Conservation (phyloP, 2,329 filamentous ascomycete genomes). For the Blastomyces gilchristii region DNA sequence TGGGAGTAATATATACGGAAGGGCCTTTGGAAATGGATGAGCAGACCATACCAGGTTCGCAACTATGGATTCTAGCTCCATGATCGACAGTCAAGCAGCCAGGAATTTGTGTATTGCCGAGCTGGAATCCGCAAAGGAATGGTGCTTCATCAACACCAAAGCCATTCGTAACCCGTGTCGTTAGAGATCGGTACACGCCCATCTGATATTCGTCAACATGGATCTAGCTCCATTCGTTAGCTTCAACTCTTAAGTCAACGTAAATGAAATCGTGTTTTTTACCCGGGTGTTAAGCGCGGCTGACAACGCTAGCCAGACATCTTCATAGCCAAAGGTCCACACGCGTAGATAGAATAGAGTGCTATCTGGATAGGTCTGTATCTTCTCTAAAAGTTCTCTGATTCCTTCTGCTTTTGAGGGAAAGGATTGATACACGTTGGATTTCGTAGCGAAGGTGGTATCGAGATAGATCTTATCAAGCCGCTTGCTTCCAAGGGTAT, state of each 20-base stretch:
- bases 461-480: slow-evolving; percentile 83
- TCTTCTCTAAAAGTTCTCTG: slow-evolving; percentile 58
- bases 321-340: slow-evolving; percentile 91
- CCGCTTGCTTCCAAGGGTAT: slow-evolving; percentile 52
- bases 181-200: slow-evolving; percentile 57
- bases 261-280: slow-evolving; percentile 13
- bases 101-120: slow-evolving; percentile 58
- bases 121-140: slow-evolving; percentile 60
- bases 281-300: slow-evolving; percentile 57
- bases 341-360: slow-evolving; percentile 76
- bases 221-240: slow-evolving; percentile 41
- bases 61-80: slow-evolving; percentile 66
- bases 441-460: slow-evolving; percentile 60
- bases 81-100: slow-evolving; percentile 59
- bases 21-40: slow-evolving; percentile 33
- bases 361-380: slow-evolving; percentile 56
- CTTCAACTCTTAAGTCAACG: background rate
- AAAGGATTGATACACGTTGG: slow-evolving; percentile 42
- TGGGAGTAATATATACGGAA: slow-evolving; percentile 67
- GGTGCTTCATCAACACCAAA: slow-evolving; percentile 49
- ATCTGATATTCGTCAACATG: slow-evolving; percentile 78
- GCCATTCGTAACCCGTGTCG: slow-evolving; percentile 33
- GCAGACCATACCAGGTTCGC: slow-evolving; percentile 56
- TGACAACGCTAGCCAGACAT: slow-evolving; percentile 77
- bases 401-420: slow-evolving; percentile 64